phyloP scores from a whole-genome alignment of 1,284 basidiomycete genomes.

The Rhodotorula sp. region DNA sequence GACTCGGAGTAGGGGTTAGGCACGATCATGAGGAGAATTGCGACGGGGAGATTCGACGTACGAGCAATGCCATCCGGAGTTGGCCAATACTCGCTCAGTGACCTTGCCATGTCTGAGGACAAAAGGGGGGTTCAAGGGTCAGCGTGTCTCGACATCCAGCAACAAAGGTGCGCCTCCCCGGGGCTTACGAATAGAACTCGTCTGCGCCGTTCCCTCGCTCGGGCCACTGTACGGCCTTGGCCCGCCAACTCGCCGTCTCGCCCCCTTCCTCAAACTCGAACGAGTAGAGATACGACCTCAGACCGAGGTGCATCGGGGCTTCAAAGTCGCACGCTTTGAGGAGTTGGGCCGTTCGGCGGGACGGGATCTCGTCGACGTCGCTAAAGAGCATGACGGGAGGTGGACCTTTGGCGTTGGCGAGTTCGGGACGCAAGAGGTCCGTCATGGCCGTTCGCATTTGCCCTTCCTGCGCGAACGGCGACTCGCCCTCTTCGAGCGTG shows the following conservation, averaged over 20 bases:
- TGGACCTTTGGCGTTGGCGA: constrained; percentile 51
- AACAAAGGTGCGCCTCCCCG: neutral
- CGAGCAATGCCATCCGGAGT: constrained; percentile 58
- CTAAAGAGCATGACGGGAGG: constrained; percentile 61
- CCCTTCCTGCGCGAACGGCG: constrained; percentile 52
- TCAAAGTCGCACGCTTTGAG: constrained; percentile 62
- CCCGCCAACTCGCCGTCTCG: constrained; percentile 36
- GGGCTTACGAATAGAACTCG: constrained; percentile 30
- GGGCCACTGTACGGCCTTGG: constrained; percentile 33
- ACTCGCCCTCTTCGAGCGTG: constrained; percentile 44
- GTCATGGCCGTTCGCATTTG: constrained; percentile 48
- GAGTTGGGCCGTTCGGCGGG: constrained; percentile 58
- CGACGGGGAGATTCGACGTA: constrained; percentile 25
- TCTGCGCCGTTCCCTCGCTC: constrained; percentile 17
- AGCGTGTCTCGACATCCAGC: too few species aligned
- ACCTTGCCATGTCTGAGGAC: constrained; percentile 57
- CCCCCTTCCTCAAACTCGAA: constrained; percentile 57
- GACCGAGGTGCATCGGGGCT: constrained; percentile 61
- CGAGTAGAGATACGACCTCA: constrained; percentile 65
- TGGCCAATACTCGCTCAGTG: constrained; percentile 58
- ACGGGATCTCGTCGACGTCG: constrained; percentile 68
- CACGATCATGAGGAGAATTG: constrained; percentile 53
- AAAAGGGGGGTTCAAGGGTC: neutral
- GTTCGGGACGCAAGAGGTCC: constrained; percentile 20
- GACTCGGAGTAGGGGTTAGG: constrained; percentile 41